Percentiles rank a stretch among this genome's conserved stretches.
Evolutionary conservation across 345 rosid species (phyloP).

Genomic region (Eucalyptus curtisii): DNA sequence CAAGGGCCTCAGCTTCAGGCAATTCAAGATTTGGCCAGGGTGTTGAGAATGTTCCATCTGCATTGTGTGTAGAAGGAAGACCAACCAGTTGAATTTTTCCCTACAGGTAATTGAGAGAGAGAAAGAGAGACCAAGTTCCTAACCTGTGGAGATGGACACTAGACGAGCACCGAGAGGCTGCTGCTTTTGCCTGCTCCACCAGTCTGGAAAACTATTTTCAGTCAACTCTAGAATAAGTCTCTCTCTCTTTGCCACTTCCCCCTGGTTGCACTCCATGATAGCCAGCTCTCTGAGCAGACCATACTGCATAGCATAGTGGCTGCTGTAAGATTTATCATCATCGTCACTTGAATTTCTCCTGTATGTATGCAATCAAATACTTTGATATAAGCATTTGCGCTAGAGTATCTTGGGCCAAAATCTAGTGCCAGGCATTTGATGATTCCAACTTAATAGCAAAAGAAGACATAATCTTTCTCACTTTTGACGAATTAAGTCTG

Average conservation of each 20-base stretch:
- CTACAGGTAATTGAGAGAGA: not conserved
- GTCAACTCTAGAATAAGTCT: slow-evolving; percentile 18
- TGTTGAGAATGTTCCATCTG: slow-evolving; percentile 40
- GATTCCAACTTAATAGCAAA: not conserved
- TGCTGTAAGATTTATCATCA: slow-evolving; percentile 13
- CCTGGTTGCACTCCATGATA: slow-evolving; percentile 11
- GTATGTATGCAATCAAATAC: not conserved
- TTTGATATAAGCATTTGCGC: not conserved
- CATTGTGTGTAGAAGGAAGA: not conserved
- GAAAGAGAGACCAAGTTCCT: not conserved
- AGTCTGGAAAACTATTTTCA: slow-evolving; percentile 21
- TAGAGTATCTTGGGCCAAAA: not conserved
- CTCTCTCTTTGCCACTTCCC: slow-evolving; percentile 1
- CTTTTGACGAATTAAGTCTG: not conserved
- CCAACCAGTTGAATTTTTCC: not conserved
- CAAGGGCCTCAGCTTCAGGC: slow-evolving; percentile 29
- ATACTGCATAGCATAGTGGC: slow-evolving; percentile 33
- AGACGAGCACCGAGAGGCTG: slow-evolving; percentile 15
- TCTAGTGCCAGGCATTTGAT: not conserved
- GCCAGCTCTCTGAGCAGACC: slow-evolving; percentile 35
- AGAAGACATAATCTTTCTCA: not conserved
- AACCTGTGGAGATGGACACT: slow-evolving; percentile 39
- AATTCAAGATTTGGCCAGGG: slow-evolving; percentile 22
- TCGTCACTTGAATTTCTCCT: slow-evolving; percentile 22
- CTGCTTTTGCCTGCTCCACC: slow-evolving; percentile 20